These are phyloP conservation scores for Cyberlindnera americana DNA, from an alignment of 805 yeast species.

Conservation along the genomic window DNA sequence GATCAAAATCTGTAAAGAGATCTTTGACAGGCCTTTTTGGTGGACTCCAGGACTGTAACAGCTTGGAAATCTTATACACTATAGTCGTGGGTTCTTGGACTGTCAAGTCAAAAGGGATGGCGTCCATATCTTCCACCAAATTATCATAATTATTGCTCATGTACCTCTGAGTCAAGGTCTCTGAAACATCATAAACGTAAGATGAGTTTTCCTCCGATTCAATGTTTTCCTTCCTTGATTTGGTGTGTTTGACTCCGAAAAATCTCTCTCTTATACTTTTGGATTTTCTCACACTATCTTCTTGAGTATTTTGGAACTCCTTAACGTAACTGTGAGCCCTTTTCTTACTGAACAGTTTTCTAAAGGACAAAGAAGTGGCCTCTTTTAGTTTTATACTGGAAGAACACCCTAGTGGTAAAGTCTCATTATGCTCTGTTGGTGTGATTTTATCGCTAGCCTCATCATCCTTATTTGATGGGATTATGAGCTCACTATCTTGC, in stretches of 20 bases:
- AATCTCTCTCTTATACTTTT: constrained; percentile 12
- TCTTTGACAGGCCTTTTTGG: constrained; percentile 1
- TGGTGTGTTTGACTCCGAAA: constrained; percentile 3
- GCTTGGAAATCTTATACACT: constrained; percentile 10
- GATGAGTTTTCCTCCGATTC: no score
- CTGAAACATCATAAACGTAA: constrained; percentile 12
- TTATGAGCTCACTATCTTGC: no score
- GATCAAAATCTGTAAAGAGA: constrained; percentile 7
- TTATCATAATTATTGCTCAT: constrained; percentile 21
- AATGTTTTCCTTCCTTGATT: no score
- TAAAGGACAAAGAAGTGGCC: constrained; percentile 1
- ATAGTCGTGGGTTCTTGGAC: constrained; percentile 13
- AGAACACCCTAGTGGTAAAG: no score
- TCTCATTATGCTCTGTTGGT: no score
- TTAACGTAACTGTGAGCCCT: constrained; percentile 5
- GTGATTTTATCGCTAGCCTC: no score
- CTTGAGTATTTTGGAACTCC: constrained; percentile 3
- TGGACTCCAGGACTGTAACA: constrained; percentile 20
- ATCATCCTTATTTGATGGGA: no score
- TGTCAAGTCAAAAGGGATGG: constrained; percentile 23
- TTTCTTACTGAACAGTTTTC: constrained; percentile 7
- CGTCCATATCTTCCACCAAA: constrained; percentile 25
- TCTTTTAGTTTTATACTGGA: background rate
- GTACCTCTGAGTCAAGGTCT: constrained; percentile 28
- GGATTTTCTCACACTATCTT: constrained; percentile 2